Evolutionary conservation across 371 early-diverging fungal genomes (phyloP), one percentile per base, ranked within the genome.

Genomic region (Blakeslea trispora): DNA sequence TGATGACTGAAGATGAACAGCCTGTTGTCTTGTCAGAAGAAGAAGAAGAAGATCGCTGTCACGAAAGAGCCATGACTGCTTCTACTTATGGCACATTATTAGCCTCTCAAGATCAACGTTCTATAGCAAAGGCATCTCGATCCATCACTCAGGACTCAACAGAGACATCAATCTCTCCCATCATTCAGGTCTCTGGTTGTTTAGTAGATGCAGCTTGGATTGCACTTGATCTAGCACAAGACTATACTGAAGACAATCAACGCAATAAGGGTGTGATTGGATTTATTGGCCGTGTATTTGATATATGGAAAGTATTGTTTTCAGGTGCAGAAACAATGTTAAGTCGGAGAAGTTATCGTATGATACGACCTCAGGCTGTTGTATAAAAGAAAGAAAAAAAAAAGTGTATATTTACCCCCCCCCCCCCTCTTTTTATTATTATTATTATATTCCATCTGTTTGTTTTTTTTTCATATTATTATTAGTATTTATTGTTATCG

Each of bases 241-340:
- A 43, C 0, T 62, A 61, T 49, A 51, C 42, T 7, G 53, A 55
- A 17, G 39, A 35, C 19, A 22, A 17, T n/a, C 45, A 22, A 11
- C 55, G 31, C 1, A 55, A 57, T 19, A 58, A 49, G n/a, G 40
- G 50, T 7, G 21, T 50, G 5, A 21, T 31, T 0, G 55, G 65
- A 0, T 63, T 61, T 19, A 21, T 68, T n/a, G 42, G 57, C 5
- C 64, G 53, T 39, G 45, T 72, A 10, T 61, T 69, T 52, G 55
- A 49, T 34, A 56, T 74, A 2, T 77, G 77, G 68, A 69, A 63
- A 39, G 39, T 64, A 10, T 46, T 77, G 31, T 71, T 77, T 34
- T 44, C 69, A 15, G 69, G 74, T 10, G 69, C 64, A 8, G 77
- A 73, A 40, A 52, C 64, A 5, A 53, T 72, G 48, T 34, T 75